These are phyloP conservation scores for Fusarium keratoplasticum DNA, from an alignment of 2,329 filamentous ascomycete species.

Conservation along the genomic window DNA sequence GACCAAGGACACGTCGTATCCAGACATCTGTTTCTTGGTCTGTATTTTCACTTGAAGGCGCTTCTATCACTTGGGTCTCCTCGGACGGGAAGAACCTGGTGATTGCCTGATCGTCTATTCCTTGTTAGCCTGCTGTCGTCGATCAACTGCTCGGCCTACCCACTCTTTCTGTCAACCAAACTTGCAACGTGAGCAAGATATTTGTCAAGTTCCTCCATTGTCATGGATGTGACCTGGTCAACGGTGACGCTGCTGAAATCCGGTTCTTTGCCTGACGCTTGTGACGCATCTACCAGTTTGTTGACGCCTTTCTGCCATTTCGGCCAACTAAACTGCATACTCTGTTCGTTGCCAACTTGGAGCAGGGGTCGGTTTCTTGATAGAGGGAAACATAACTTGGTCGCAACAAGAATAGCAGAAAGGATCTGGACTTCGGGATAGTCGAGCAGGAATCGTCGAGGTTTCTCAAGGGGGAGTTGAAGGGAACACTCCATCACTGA, in stretches of 20 bases:
- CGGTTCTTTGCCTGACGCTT: slow-evolving; percentile 18
- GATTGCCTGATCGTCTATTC: slow-evolving; percentile 43
- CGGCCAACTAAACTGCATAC: slow-evolving; percentile 72
- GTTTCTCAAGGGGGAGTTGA: slow-evolving; percentile 62
- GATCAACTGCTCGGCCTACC: neutral
- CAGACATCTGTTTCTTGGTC: slow-evolving; percentile 43
- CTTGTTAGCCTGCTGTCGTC: slow-evolving; percentile 13
- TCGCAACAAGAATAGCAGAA: slow-evolving; percentile 76
- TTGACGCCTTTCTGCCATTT: slow-evolving; percentile 71
- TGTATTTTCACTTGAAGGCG: slow-evolving; percentile 32
- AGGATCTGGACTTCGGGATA: slow-evolving; percentile 82
- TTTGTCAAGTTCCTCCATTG: slow-evolving; percentile 68
- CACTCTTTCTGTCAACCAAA: slow-evolving; percentile 50
- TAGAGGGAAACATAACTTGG: slow-evolving; percentile 84
- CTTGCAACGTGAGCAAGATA: slow-evolving; percentile 66
- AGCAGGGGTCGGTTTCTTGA: slow-evolving; percentile 63
- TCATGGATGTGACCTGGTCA: slow-evolving; percentile 72
- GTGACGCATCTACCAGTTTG: slow-evolving; percentile 22
- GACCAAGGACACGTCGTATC: slow-evolving; percentile 35
- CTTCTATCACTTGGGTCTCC: slow-evolving; percentile 27
- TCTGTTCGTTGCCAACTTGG: slow-evolving; percentile 23
- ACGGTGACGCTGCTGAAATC: slow-evolving; percentile 68
- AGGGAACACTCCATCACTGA: slow-evolving; percentile 62
- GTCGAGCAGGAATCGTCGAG: slow-evolving; percentile 61
- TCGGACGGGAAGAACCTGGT: slow-evolving; percentile 52